Conservation (phyloP, 1,139 yeast genomes). For the Yamadazyma kanchanaburiensis region DNA sequence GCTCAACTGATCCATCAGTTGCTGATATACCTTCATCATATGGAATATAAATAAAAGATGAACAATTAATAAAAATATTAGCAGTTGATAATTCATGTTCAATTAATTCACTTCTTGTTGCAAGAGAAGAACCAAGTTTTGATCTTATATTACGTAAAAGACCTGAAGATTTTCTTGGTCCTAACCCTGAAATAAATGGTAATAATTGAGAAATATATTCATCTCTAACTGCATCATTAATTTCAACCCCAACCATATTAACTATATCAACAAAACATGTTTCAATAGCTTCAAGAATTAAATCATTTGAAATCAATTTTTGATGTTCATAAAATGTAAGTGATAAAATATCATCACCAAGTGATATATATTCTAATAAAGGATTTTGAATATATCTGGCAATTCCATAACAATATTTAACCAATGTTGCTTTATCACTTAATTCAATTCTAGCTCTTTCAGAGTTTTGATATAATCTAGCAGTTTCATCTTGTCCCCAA, state of each 20-base stretch:
- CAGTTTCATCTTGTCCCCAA: conserved; percentile 93
- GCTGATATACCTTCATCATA: conserved; percentile 50
- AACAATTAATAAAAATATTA: conserved; percentile 83
- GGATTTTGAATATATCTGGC: conserved; percentile 94
- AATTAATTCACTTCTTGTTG: conserved; percentile 73
- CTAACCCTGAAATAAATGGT: conserved; percentile 85
- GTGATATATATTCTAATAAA: conserved; percentile 77
- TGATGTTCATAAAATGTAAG: conserved; percentile 77
- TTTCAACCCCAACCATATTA: conserved; percentile 88
- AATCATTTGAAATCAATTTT: conserved; percentile 62
- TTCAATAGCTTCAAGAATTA: conserved; percentile 65
- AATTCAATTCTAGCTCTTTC: conserved; percentile 73
- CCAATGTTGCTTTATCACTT: conserved; percentile 81
- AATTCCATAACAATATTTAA: conserved; percentile 83
- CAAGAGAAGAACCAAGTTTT: conserved; percentile 61
- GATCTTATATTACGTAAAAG: conserved; percentile 77
- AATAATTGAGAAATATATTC: conserved; percentile 66
- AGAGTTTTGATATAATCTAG: conserved; percentile 82
- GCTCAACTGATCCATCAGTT: conserved; percentile 64
- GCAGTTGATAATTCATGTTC: conserved; percentile 78
- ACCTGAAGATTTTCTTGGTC: conserved; percentile 93
- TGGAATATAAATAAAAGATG: conserved; percentile 84
- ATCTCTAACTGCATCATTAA: conserved; percentile 83
- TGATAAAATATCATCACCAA: conserved; percentile 71
- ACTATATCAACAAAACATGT: conserved; percentile 87